Evolutionary conservation across 345 rosid genomes (phyloP).

Genomic region (Eucalyptus grandis): DNA sequence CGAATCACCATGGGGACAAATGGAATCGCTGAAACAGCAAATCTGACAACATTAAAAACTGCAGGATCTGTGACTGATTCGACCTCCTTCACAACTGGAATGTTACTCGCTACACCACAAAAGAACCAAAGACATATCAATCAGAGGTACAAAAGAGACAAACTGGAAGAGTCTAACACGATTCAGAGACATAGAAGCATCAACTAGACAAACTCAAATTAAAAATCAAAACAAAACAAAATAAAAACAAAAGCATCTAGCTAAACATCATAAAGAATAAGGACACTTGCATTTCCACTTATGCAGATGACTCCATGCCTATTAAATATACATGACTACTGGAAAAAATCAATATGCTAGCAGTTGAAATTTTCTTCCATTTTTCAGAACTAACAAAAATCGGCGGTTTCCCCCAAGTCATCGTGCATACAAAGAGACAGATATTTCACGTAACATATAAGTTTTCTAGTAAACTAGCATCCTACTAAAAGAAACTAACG

Average conservation of each 20-base stretch:
- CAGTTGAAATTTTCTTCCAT: background rate
- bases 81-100: conserved; percentile 49
- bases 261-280: background rate
- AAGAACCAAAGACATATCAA: background rate
- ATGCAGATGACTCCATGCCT: background rate
- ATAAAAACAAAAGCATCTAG: background rate
- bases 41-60: conserved; percentile 37
- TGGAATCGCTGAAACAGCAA: conserved; percentile 37
- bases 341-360: background rate
- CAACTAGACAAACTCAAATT: background rate
- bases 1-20: conserved; percentile 33
- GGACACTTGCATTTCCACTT: background rate
- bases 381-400: background rate
- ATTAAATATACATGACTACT: background rate
- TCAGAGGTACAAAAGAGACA: background rate
- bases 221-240: no score
- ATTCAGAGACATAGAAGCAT: background rate
- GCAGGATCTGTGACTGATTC: conserved; percentile 43
- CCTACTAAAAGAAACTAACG: background rate
- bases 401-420: background rate
- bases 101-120: conserved; percentile 35
- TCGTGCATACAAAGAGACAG: background rate
- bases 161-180: background rate
- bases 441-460: background rate
- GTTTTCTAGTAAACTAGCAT: background rate